Evolutionary conservation across 805 yeast species (phyloP), one percentile per base, ranked within the genome.

Genomic region (Wickerhamomyces chambardii): DNA sequence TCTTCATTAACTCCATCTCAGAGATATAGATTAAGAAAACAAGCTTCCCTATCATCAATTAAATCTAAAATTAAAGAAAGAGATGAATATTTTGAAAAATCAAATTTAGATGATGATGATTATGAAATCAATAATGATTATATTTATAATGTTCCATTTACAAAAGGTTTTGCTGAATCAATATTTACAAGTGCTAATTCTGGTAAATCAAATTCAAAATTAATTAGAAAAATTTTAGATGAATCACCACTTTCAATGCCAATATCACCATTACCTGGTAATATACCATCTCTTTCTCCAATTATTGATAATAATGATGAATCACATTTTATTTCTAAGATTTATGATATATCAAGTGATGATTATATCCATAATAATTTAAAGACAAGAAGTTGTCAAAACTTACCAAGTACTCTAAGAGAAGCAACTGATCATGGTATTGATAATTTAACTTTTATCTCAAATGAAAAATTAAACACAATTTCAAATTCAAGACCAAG

Each of bases 381-480:
- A 8, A 8, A 21, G 7, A 21, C 10, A 24, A n/a, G 32, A 14
- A 38, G 46, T 4, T 36, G 40, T 12, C 32, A 40, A 9, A 40
- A 34, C 15, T 40, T 68, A 19, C 73, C 74, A 9, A 39, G 56
- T 15, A 59, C 59, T 18, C 47, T 58, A 22, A 58, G 54, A 38
- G 54, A 51, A 18, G 66, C 64, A 1, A 54, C 64, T 25, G 51
- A 50, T 14, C 49, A 54, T 16, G 68, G 68, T 4, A 51, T 78
- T 40, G 87, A 80, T 36, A 85, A 80, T 51, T 55, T 75, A 40
- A 56, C 63, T 33, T 56, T 82, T 26, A 68, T 81, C 2, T 78
- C 86, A 1, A 38, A 40, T 34, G 54, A 46, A 32, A 48, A 50
- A 33, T 39, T 42, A 16, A 39, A 47, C 5, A 44, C 61, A 30